Evolutionary conservation across 2,329 filamentous ascomycete genomes (phyloP).

Genomic region (Dothiorella sarmentorum): DNA sequence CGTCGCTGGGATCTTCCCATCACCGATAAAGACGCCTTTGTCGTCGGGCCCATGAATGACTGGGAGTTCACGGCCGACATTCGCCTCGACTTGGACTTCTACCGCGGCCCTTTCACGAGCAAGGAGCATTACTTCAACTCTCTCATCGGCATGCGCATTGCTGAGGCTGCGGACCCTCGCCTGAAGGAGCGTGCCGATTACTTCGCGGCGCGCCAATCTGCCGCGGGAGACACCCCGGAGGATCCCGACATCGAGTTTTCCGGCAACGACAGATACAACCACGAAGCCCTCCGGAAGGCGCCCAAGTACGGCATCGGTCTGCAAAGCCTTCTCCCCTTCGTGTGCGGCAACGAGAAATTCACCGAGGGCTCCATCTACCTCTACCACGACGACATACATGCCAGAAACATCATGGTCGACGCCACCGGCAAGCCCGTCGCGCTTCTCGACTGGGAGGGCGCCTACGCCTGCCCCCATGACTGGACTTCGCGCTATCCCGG

Average conservation of each 20-base stretch:
- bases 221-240: not conserved
- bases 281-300: not conserved
- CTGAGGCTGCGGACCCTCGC: not conserved
- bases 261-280: not conserved
- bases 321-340: not conserved
- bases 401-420: slow-evolving; percentile 14
- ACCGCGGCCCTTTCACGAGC: not conserved
- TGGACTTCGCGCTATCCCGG: not conserved
- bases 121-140: not conserved
- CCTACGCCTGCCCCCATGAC: not conserved
- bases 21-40: not conserved
- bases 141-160: not conserved
- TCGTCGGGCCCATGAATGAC: not conserved
- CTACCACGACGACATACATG: slow-evolving; percentile 11
- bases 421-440: not conserved
- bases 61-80: not conserved
- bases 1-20: not conserved
- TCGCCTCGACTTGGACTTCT: not conserved
- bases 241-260: not conserved
- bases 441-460: slow-evolving; percentile 18
- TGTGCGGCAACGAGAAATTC: not conserved
- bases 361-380: not conserved
- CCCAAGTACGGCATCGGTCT: not conserved
- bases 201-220: not conserved
- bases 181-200: not conserved